Evolutionary conservation across 306 rosid species (phyloP).

Genomic region (Luffa acutangula): DNA sequence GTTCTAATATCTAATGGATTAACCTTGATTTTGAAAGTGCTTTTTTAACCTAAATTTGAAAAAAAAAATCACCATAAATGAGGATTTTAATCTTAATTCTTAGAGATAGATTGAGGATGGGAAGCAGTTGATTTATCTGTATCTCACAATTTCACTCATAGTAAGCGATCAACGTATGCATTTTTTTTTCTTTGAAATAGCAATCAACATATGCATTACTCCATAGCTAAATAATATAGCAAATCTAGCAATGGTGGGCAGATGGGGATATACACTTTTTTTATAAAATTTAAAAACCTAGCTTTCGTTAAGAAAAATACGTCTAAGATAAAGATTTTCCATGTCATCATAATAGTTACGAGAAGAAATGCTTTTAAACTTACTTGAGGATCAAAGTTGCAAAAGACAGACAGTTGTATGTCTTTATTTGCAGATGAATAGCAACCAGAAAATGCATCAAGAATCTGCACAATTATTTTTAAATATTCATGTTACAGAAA

Average conservation of each 20-base stretch:
- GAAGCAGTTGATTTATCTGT: too few species aligned
- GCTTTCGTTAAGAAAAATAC: neutral
- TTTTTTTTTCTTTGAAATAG: too few species aligned
- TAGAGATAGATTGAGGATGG: too few species aligned
- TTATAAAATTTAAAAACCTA: neutral
- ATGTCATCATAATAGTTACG: neutral
- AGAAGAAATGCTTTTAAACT: conserved; percentile 17
- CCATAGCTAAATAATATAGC: neutral
- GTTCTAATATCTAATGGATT: too few species aligned
- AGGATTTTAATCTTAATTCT: too few species aligned
- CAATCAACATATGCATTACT: neutral
- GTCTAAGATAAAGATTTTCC: neutral
- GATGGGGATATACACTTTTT: neutral
- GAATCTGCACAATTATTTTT: conserved; percentile 50
- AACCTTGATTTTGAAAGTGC: too few species aligned
- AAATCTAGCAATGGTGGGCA: neutral
- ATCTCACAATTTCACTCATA: neutral
- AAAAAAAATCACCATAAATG: too few species aligned
- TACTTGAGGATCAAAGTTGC: conserved; percentile 89
- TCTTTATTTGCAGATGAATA: conserved; percentile 70
- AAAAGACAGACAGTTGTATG: conserved; percentile 57
- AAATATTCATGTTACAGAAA: neutral
- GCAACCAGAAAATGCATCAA: conserved; percentile 77
- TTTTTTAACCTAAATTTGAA: too few species aligned
- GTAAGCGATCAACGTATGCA: neutral